Conservation (phyloP, 768 basidiomycete species). For the Psilocybe sp. region DNA sequence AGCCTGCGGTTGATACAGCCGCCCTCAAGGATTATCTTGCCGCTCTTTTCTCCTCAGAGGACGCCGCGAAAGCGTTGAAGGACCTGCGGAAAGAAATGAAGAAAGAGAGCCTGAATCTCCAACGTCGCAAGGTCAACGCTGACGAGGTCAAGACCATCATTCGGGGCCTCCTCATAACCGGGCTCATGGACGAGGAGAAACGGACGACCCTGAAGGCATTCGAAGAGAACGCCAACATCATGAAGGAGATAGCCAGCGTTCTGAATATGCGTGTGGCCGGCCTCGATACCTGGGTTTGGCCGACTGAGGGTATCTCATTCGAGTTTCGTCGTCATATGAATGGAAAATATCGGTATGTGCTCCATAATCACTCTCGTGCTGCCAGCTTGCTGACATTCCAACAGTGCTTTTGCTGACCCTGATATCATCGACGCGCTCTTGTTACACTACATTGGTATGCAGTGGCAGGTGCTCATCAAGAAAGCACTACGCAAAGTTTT, state of each 20-base stretch:
- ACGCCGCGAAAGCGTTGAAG: conserved; percentile 26
- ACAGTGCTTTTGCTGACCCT: conserved; percentile 44
- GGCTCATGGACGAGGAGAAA: conserved; percentile 38
- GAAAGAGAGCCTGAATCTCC: conserved; percentile 25
- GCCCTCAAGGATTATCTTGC: conserved; percentile 33
- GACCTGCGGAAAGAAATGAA: conserved; percentile 26
- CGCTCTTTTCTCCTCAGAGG: conserved; percentile 32
- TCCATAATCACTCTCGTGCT: neutral
- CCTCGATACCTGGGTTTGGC: conserved; percentile 43
- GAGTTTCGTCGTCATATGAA: conserved; percentile 47
- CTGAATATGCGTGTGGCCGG: conserved; percentile 43
- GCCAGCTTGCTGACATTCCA: neutral
- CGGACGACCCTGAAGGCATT: conserved; percentile 39
- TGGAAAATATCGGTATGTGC: conserved; percentile 41
- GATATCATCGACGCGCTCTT: conserved; percentile 45
- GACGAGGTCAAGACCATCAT: conserved; percentile 29
- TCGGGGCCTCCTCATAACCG: conserved; percentile 30
- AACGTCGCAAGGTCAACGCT: conserved; percentile 19
- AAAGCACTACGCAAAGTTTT: conserved; percentile 25
- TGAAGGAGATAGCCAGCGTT: conserved; percentile 41
- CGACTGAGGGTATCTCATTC: conserved; percentile 34
- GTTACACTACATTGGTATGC: conserved; percentile 40
- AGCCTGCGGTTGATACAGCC: conserved; percentile 27
- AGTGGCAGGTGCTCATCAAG: conserved; percentile 40
- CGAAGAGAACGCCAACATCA: conserved; percentile 31